phyloP scores from a whole-genome alignment of 2,329 filamentous ascomycete species.

The Fusarium papillatum region DNA sequence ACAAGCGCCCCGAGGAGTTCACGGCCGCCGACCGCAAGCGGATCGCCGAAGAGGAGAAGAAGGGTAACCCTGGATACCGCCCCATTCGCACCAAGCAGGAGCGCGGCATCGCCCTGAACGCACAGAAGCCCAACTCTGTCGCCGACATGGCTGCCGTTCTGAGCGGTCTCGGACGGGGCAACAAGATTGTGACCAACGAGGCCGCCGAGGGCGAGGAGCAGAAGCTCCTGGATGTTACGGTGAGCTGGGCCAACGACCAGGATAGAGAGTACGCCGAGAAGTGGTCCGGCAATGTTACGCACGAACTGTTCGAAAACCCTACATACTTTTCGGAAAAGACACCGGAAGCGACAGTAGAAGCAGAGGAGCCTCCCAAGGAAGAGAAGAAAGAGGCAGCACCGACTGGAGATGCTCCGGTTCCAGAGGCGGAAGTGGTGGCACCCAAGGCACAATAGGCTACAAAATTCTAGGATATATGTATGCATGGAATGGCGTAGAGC shows the following conservation, averaged over 20 bases:
- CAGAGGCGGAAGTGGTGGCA: background rate
- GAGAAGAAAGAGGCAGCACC: background rate
- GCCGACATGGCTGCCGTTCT: conserved; percentile 75
- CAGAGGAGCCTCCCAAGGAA: conserved; percentile 4
- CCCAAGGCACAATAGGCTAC: background rate
- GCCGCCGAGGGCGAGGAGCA: conserved; percentile 30
- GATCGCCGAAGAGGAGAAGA: conserved; percentile 45
- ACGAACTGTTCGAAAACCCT: conserved; percentile 55
- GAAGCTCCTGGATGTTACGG: conserved; percentile 56
- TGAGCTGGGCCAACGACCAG: conserved; percentile 65
- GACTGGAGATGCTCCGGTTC: background rate
- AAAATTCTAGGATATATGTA: conserved; percentile 25
- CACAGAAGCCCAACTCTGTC: conserved; percentile 72
- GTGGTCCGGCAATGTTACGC: conserved; percentile 69
- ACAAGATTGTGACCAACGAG: conserved; percentile 55
- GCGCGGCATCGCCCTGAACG: conserved; percentile 66
- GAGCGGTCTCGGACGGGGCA: conserved; percentile 64
- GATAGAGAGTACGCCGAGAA: conserved; percentile 61
- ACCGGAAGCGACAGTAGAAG: conserved; percentile 20
- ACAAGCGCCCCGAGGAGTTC: conserved; percentile 52
- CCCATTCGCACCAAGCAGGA: conserved; percentile 54
- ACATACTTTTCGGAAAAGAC: conserved; percentile 36
- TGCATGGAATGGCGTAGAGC: conserved; percentile 38
- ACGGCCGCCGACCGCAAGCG: conserved; percentile 51
- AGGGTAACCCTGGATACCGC: conserved; percentile 47